A percentile compares a stretch with the other conserved stretches of the same genome.
phyloP scores from a whole-genome alignment of 768 basidiomycete genomes.

The Fomitopsis serialis region DNA sequence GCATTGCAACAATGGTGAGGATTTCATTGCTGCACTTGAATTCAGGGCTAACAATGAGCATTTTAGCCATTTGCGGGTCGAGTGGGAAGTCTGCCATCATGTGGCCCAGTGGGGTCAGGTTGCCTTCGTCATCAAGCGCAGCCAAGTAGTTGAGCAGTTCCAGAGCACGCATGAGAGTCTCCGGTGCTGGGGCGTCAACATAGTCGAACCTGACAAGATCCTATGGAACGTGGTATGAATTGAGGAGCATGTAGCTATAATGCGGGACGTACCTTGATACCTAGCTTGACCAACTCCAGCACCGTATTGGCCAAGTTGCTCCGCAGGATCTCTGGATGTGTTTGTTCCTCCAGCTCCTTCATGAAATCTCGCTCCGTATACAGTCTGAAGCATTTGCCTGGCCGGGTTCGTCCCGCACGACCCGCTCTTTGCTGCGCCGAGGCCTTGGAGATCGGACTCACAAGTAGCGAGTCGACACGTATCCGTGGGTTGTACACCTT shows the following conservation, averaged over 20 bases:
- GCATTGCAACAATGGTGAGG: constrained; percentile 91
- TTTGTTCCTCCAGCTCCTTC: constrained; percentile 93
- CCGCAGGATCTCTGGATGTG: constrained; percentile 91
- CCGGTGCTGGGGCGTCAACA: constrained; percentile 24
- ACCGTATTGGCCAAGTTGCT: constrained; percentile 93
- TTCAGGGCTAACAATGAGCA: constrained; percentile 91
- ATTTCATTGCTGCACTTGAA: constrained; percentile 97
- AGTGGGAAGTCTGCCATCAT: constrained; percentile 99
- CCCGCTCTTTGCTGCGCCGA: constrained; percentile 95
- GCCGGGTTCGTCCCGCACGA: constrained; percentile 91
- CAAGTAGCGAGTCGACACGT: constrained; percentile 88
- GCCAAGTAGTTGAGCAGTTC: constrained; percentile 90
- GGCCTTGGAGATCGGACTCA: constrained; percentile 94
- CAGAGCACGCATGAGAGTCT: constrained; percentile 94
- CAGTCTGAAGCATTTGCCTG: constrained; percentile 94
- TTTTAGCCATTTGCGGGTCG: constrained; percentile 93
- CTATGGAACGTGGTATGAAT: constrained; percentile 3
- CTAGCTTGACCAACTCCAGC: constrained; percentile 89
- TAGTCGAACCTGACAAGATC: constrained; percentile 25
- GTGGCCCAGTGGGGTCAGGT: constrained; percentile 77
- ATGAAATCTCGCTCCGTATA: constrained; percentile 98
- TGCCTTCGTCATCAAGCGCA: constrained; percentile 92
- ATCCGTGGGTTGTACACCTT: constrained; percentile 98
- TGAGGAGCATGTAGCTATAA: background rate
- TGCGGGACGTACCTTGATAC: constrained; percentile 62